phyloP scores from a whole-genome alignment of 179 eudicot species.

The Pouteria campechiana region DNA sequence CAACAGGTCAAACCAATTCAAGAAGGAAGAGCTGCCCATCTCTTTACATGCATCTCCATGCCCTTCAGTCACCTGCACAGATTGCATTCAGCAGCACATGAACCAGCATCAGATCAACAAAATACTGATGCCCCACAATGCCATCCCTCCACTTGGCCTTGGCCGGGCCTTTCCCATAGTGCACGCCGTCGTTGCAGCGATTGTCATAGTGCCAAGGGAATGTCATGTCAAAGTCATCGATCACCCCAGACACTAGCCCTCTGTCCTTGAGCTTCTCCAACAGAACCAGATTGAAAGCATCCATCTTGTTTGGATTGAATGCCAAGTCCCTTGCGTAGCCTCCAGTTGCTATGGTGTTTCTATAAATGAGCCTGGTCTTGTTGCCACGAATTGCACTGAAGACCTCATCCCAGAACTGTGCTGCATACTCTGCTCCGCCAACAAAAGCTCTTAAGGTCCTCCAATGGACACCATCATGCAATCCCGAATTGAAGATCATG shows the following conservation, averaged over 20 bases:
- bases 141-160: constrained; percentile 79
- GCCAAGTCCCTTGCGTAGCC: constrained; percentile 64
- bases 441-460: constrained; percentile 31
- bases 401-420: constrained; percentile 62
- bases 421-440: constrained; percentile 55
- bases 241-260: constrained; percentile 39
- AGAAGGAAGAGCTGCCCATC: too few species aligned
- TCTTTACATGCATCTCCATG: too few species aligned
- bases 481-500: constrained; percentile 70
- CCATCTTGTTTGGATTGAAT: constrained; percentile 77
- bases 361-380: constrained; percentile 29
- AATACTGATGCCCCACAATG: constrained; percentile 82
- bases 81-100: constrained; percentile 73
- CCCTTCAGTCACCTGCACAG: constrained; percentile 22
- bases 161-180: constrained; percentile 89
- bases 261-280: constrained; percentile 53
- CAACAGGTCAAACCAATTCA: too few species aligned
- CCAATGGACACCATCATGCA: constrained; percentile 83
- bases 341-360: constrained; percentile 87
- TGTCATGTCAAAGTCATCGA: constrained; percentile 89
- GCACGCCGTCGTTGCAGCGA: constrained; percentile 88
- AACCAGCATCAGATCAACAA: constrained; percentile 88
- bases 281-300: constrained; percentile 71
- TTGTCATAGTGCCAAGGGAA: constrained; percentile 93
- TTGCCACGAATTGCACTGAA: constrained; percentile 25